Conservation (phyloP, 2,329 filamentous ascomycete genomes). For the Penicillium polonicum region DNA sequence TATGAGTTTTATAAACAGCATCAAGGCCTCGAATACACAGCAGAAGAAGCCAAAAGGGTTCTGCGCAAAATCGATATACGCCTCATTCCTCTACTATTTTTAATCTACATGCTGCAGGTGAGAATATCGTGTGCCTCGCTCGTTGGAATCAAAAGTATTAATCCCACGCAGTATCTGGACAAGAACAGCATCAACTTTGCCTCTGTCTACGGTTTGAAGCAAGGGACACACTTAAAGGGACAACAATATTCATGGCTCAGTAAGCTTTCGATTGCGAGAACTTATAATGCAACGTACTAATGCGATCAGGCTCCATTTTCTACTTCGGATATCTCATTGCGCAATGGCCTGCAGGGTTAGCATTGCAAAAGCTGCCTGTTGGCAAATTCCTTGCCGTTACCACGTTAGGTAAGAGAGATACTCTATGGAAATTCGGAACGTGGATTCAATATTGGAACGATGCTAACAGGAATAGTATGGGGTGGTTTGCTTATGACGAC, state of each 20-base stretch:
- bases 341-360: constrained; percentile 47
- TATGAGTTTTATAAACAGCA: constrained; percentile 38
- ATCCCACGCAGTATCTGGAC: constrained; percentile 45
- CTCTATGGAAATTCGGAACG: rapidly evolving
- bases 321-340: constrained; percentile 52
- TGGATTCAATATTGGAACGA: background rate
- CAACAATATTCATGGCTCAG: constrained; percentile 32
- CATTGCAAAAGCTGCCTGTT: constrained; percentile 48
- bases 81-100: constrained; percentile 57
- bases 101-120: constrained; percentile 61
- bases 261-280: background rate
- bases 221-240: constrained; percentile 26
- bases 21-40: constrained; percentile 22
- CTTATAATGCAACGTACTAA: background rate
- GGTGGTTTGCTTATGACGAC: constrained; percentile 47
- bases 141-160: background rate
- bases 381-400: constrained; percentile 47
- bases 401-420: constrained; percentile 39
- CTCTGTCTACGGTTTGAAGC: constrained; percentile 33
- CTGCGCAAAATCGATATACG: constrained; percentile 57
- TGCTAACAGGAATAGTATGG: constrained; percentile 34
- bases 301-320: constrained; percentile 44
- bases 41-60: constrained; percentile 35
- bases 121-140: constrained; percentile 15
- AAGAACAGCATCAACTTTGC: constrained; percentile 53